Conservation (phyloP, 2,329 filamentous ascomycete genomes). For the Colletotrichum liriopes region DNA sequence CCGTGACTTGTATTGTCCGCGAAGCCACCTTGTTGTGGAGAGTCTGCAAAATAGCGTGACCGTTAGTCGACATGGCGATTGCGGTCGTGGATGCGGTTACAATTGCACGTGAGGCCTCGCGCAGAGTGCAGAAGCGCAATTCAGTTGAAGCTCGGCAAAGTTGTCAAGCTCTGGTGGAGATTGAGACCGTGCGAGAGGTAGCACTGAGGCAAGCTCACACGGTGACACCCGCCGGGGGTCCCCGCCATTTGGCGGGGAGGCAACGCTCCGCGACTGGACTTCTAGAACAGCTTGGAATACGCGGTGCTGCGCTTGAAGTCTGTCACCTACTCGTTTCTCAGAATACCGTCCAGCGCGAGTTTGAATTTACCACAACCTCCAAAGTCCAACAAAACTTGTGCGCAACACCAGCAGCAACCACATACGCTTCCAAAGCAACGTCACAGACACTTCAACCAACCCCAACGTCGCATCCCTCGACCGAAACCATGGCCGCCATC, state of each 20-base stretch:
- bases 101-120: not conserved
- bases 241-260: conserved; percentile 40
- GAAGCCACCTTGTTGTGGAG: conserved; percentile 28
- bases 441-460: not conserved
- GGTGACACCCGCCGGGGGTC: conserved; percentile 18
- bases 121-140: not conserved
- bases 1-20: conserved; percentile 65
- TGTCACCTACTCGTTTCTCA: not conserved
- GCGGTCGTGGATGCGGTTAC: not conserved
- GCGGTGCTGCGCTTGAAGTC: conserved; percentile 4
- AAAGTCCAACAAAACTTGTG: not conserved
- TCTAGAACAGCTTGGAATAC: conserved; percentile 43
- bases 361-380: not conserved
- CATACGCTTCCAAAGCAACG: not conserved
- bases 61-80: conserved; percentile 34
- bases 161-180: conserved; percentile 36
- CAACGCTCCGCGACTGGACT: conserved; percentile 20
- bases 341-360: not conserved
- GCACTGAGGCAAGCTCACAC: not conserved
- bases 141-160: conserved; percentile 22
- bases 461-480: not conserved
- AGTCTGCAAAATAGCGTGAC: conserved; percentile 22
- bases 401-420: not conserved
- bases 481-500: conserved; percentile 58
- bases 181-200: not conserved